Base-by-base conservation (phyloP, 2,329 filamentous ascomycete species). In the Pseudogymnoascus sp. region DNA sequence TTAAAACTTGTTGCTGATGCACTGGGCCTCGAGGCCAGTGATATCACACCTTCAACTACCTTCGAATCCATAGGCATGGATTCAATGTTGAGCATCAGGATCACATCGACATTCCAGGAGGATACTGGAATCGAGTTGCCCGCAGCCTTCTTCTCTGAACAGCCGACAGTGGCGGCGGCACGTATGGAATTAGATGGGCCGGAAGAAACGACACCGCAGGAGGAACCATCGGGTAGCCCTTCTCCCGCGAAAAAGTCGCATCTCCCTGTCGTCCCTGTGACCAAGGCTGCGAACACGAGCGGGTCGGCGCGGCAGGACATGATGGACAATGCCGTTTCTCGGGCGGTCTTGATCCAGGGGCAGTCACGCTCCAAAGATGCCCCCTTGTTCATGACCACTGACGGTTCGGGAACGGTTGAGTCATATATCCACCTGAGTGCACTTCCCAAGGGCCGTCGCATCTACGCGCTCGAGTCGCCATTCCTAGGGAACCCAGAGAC, bases 31-130 rank as follows among this genome's bases (percentile, higher is more conserved):
- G 57, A 62, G n/a, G 17, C 19, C 13, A 62, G 50, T 33, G 61
- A 67, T 57, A 57, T 61, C 2, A n/a, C 33, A n/a, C 36, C 53
- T 7, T 60, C 59, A 2, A 61, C 63, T 9, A 10, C 19, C 1
- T 65, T 67, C 28, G 47, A 63, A 7, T 64, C 65, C 19, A 23
- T 67, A 2, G 66, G 66, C 3, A 19, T 67, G 21, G 64, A 67
- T 47, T 67, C 66, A 17, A 38, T 67, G 9, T 15, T 67, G 31
- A 66, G 50, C 11, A 66, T 67, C 23, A 35, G 63, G 15, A 50
- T 67, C 23, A 31, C 64, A 8, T 28, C 38, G 2, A 21, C 42
- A 11, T 38, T 67, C 19, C 28, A 47, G 31, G 63, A 62, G 19
- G 10, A 65, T 38, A 64, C 63, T 2, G 66, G 63, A 15, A 38